These are phyloP conservation scores for Neofusicoccum ribis DNA, from an alignment of 2,329 filamentous ascomycete species.

Conservation along the genomic window DNA sequence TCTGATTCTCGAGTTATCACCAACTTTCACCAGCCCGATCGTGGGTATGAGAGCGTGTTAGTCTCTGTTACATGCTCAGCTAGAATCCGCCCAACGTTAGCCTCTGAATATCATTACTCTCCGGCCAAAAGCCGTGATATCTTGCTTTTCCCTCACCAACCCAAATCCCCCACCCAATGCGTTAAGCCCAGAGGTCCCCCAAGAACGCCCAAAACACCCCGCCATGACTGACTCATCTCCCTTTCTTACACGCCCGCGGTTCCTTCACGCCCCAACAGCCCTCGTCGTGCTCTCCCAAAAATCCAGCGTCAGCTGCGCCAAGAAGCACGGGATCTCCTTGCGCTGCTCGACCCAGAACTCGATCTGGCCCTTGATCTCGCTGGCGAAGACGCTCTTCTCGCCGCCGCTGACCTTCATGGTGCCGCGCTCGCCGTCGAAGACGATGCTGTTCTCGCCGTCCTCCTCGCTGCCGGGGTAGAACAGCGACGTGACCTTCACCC, in stretches of 20 bases:
- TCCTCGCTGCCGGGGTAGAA: constrained; percentile 73
- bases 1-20: too few species aligned
- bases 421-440: constrained; percentile 90
- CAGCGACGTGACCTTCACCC: constrained; percentile 85
- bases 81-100: too few species aligned
- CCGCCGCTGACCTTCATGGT: constrained; percentile 98
- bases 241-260: too few species aligned
- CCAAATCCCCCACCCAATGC: too few species aligned
- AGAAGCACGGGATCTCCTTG: constrained; percentile 89
- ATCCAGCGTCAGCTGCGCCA: constrained; percentile 87
- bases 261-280: constrained; percentile 37
- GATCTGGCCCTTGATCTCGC: constrained; percentile 80
- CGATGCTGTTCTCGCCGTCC: constrained; percentile 61
- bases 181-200: not conserved
- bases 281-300: constrained; percentile 67
- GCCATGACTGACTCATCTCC: not conserved
- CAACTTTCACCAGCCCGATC: too few species aligned
- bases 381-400: constrained; percentile 80
- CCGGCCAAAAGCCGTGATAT: not conserved
- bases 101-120: too few species aligned
- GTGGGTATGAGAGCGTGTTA: too few species aligned
- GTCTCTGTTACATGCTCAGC: too few species aligned
- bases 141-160: not conserved
- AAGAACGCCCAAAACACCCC: not conserved
- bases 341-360: constrained; percentile 95